Evolutionary conservation across 257 asterid species (phyloP).

Genomic region (Przewalskia tangutica): DNA sequence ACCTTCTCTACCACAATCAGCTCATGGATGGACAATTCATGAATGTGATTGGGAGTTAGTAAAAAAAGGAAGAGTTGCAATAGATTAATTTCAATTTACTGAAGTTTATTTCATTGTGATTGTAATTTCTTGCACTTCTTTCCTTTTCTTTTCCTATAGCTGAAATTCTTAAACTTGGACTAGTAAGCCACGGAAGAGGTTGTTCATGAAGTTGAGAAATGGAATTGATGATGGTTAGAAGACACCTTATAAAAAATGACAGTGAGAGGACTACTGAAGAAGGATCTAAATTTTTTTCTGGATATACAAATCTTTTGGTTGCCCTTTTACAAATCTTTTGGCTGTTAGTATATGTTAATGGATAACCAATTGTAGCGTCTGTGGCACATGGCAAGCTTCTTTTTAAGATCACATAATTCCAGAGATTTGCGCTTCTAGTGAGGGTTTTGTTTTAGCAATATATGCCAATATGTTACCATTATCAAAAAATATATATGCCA

Average conservation of each 20-base stretch:
- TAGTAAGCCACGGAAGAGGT: background rate
- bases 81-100: background rate
- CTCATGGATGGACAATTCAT: background rate
- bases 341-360: background rate
- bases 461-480: background rate
- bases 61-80: background rate
- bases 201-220: background rate
- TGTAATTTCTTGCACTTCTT: background rate
- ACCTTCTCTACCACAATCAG: background rate
- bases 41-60: background rate
- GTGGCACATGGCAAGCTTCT: background rate
- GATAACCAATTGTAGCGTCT: background rate
- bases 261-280: background rate
- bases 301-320: background rate
- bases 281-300: background rate
- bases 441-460: background rate
- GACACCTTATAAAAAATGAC: background rate
- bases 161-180: background rate
- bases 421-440: background rate
- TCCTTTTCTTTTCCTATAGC: background rate
- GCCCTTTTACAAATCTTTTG: background rate
- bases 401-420: background rate
- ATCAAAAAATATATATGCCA: background rate
- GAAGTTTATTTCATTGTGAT: background rate
- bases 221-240: background rate